Percentiles rank a stretch among this genome's conserved stretches.
phyloP scores from a whole-genome alignment of 495 filamentous ascomycete species.

The Lepraria neglecta region DNA sequence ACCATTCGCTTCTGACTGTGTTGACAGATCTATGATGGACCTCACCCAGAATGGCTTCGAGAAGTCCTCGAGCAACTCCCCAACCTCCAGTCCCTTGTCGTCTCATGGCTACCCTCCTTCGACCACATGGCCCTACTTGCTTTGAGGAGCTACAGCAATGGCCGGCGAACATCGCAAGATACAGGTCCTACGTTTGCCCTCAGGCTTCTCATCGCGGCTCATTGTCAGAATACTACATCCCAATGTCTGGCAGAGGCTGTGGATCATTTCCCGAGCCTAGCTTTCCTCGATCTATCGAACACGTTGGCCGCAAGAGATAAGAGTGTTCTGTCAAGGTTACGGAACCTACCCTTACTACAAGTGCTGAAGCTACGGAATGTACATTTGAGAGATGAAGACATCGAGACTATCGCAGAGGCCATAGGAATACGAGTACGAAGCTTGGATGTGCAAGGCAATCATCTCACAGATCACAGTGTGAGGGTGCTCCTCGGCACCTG shows the following conservation, averaged over 20 bases:
- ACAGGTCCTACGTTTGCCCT: constrained; percentile 34
- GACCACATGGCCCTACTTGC: constrained; percentile 55
- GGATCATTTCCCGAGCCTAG: constrained; percentile 46
- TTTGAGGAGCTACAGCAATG: constrained; percentile 32
- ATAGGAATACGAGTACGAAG: constrained; percentile 49
- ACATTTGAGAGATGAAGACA: constrained; percentile 50
- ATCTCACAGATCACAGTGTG: constrained; percentile 51
- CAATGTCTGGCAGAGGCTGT: constrained; percentile 48
- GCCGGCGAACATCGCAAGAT: constrained; percentile 15
- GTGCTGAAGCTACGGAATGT: constrained; percentile 55
- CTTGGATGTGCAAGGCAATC: constrained; percentile 55
- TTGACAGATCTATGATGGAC: constrained; percentile 50
- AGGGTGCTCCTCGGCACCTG: constrained; percentile 47
- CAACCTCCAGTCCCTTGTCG: constrained; percentile 54
- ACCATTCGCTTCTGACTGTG: background rate
- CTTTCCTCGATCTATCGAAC: constrained; percentile 57
- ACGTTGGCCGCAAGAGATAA: constrained; percentile 51
- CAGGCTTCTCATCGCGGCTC: constrained; percentile 51
- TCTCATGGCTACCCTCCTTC: constrained; percentile 57
- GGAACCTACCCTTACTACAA: constrained; percentile 44
- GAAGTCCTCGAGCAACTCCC: constrained; percentile 57
- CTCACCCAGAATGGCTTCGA: constrained; percentile 54
- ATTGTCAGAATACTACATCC: constrained; percentile 53
- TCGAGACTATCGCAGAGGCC: constrained; percentile 47
- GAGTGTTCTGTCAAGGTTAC: constrained; percentile 41